Conservation (phyloP, 805 yeast species). For the Monosporozyma aerobia region DNA sequence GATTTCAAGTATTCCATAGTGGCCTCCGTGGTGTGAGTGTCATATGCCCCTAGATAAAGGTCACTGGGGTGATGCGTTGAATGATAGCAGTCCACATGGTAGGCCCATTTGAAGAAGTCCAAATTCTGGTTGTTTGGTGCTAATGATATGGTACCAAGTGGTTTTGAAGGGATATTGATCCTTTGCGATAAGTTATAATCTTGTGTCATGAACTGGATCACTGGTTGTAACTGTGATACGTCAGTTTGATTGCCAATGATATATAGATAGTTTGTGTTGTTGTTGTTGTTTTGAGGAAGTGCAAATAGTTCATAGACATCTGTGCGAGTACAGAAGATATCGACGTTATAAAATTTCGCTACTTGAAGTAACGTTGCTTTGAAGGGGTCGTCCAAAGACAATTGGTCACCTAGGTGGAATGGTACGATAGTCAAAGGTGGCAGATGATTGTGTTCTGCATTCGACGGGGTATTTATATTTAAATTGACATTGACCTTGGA, state of each 20-base stretch:
- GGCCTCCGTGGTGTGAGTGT: neutral
- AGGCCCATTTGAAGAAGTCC: neutral
- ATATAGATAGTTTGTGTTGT: neutral
- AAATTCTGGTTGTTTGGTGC: neutral
- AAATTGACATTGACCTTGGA: neutral
- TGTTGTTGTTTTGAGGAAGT: neutral
- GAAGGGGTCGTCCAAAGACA: neutral
- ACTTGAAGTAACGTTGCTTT: slow-evolving; percentile 1
- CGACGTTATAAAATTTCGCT: slow-evolving; percentile 1
- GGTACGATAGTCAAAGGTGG: neutral
- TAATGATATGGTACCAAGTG: neutral
- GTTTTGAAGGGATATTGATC: neutral
- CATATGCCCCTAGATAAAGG: neutral
- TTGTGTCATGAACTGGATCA: neutral
- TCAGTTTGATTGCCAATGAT: neutral
- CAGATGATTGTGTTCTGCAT: neutral
- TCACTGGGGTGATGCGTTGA: neutral
- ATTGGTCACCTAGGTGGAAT: neutral
- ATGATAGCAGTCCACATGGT: neutral
- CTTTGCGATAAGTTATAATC: neutral
- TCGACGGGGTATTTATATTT: neutral
- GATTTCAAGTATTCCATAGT: neutral
- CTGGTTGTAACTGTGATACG: neutral
- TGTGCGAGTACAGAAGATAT: slow-evolving; percentile 1
- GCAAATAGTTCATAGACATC: neutral